Evolutionary conservation across 805 yeast genomes (phyloP), one percentile per base, ranked within the genome.

Genomic region (Suhomyces prunicola): DNA sequence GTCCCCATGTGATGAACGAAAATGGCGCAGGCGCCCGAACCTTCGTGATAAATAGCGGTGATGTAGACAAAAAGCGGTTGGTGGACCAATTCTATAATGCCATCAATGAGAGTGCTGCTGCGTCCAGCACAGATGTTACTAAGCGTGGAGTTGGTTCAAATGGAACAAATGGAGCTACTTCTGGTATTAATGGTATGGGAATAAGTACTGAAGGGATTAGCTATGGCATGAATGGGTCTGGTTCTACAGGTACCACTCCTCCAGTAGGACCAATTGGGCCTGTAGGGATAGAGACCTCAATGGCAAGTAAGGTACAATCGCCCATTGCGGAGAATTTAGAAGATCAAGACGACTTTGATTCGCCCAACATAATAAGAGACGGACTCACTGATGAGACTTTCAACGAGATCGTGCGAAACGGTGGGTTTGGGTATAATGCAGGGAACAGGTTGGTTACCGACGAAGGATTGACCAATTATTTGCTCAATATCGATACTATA

Each of bases 51-150:
- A 41, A 10, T 22, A 48, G 41, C 4, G 46, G 36, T 19, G 55
- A 46, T 10, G 54, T 50, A 29, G 71, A 67, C 49, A 62, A 63
- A 42, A 72, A 72, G 55, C 61, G 74, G 33, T 60, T 75, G 51
- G 78, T 73, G 47, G 77, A 73, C 52, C 78, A 74, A 57, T 75
- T 75, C 58, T 72, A 70, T 59, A 68, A 57, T 46, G 46, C 69
- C 44, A 33, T 57, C 39, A 60, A 59, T 44, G 73, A 69, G 19
- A 15, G 48, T n/a, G 41, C 26, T 8, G 47, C 23, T 12, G 12
- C 19, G 12, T 48, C 51, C 29, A 47, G 40, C n/a, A 23, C 49
- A 8, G 49, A 47, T 35, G 35, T 47, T 27, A 15, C 47, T n/a
- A 48, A 48, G 22, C 35, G 46, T 10, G 33, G 42, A 4, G 23